A percentile compares a stretch with the other conserved stretches of the same genome.
phyloP scores from a whole-genome alignment of 768 basidiomycete genomes.

The Mycena polygramma region DNA sequence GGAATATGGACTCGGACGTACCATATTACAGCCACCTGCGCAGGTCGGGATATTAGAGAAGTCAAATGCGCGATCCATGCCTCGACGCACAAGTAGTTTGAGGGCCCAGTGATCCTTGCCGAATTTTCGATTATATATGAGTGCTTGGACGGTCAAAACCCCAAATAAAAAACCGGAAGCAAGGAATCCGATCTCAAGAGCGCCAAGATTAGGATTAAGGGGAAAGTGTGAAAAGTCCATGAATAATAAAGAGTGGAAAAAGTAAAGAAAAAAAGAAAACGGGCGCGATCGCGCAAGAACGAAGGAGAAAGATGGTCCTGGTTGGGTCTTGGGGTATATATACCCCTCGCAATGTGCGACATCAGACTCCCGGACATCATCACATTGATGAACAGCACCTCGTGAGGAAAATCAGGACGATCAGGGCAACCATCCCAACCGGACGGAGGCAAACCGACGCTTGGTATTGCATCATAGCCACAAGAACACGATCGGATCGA shows the following conservation, averaged over 20 bases:
- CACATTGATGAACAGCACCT: constrained; percentile 5
- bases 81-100: constrained; percentile 28
- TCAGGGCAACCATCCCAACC: not conserved
- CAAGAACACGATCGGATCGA: not conserved
- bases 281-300: not conserved
- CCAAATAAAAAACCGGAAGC: constrained; percentile 37
- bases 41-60: not conserved
- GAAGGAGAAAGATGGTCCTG: not conserved
- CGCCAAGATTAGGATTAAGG: constrained; percentile 35
- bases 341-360: not conserved
- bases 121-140: constrained; percentile 39
- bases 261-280: constrained; percentile 17
- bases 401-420: constrained; percentile 4
- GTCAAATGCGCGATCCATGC: not conserved
- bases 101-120: constrained; percentile 28
- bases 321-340: not conserved
- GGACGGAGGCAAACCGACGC: not conserved
- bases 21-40: constrained; percentile 32
- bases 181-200: constrained; percentile 35
- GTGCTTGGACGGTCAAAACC: constrained; percentile 31
- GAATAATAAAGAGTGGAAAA: constrained; percentile 17
- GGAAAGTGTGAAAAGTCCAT: constrained; percentile 30
- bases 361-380: not conserved
- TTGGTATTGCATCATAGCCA: constrained; percentile 1
- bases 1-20: constrained; percentile 10